Evolutionary conservation across 495 filamentous ascomycete species (phyloP), one percentile per base, ranked within the genome.

Genomic region (Podospora appendiculata): DNA sequence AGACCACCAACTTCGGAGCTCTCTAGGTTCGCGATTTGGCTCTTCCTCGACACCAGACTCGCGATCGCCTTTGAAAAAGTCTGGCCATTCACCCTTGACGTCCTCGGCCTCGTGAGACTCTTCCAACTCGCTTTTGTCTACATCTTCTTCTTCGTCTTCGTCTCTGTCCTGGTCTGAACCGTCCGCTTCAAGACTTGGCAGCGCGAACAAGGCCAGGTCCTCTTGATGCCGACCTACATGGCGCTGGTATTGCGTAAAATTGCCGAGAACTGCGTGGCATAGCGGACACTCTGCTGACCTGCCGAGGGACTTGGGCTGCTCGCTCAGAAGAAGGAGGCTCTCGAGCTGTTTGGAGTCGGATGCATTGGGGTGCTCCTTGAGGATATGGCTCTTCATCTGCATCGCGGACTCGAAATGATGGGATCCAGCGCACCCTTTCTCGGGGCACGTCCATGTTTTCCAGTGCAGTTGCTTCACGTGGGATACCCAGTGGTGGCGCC

Each of bases 161-260:
- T 44, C 41, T 3, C 5, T 10, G 17, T 44, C 41, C 5, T 44
- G 12, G 5, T 18, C 41, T 5, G 9, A 9, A 44, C 16, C 41
- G 13, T 44, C 41, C 18, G 32, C 10, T 6, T 57, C 64, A 10
- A 45, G 42, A 42, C 46, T 58, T 4, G 68, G 65, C 32, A 71
- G 56, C n/a, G 62, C 65, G 57, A 71, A 71, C n/a, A 71, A 43
- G 8, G 68, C 61, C 10, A 71, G 58, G 50, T 71, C 65, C 33
- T 70, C 63, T 43, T 70, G 62, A 49, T 71, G 68, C 0, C 63
- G 61, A 32, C 68, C 68, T 0, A 71, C 54, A 55, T 71, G 68
- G 13, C 63, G 57, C 42, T 65, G 47, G 54, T 70, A 68, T 38
- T 64, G 63, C 14, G 57, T 50, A 3, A 53, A 36, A 12, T 55